phyloP scores from a whole-genome alignment of 805 yeast species.

The Candida koratica region DNA sequence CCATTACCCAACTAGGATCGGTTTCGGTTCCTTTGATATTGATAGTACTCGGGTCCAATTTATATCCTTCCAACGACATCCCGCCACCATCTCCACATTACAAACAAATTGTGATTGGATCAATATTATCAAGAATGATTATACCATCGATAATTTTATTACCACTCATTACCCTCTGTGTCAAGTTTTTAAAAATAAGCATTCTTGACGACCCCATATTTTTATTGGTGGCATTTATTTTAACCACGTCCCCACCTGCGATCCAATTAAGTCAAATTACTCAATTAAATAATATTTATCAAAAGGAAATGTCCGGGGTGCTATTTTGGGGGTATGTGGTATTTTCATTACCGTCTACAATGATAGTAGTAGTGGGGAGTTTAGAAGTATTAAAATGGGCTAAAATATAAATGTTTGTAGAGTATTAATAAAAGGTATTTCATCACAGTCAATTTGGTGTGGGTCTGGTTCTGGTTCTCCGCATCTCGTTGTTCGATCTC shows the following conservation, averaged over 20 bases:
- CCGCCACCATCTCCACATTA: conserved; percentile 65
- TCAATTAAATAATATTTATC: conserved; percentile 69
- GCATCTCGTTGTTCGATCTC: too few relatives aligned
- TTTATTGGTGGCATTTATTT: conserved; percentile 67
- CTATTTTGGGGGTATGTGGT: conserved; percentile 80
- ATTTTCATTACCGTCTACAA: conserved; percentile 72
- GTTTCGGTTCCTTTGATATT: conserved; percentile 76
- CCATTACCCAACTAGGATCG: conserved; percentile 63
- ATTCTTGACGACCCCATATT: conserved; percentile 80
- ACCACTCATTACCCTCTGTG: conserved; percentile 63
- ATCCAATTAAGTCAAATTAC: conserved; percentile 79
- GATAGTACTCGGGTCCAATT: conserved; percentile 74
- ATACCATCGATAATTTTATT: conserved; percentile 64
- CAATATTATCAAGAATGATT: conserved; percentile 74
- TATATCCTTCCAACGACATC: conserved; percentile 63
- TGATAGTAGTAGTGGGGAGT: conserved; percentile 64
- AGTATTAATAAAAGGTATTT: too few relatives aligned
- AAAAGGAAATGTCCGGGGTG: conserved; percentile 79
- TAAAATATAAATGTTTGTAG: too few relatives aligned
- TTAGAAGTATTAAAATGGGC: conserved; percentile 59
- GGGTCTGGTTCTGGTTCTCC: too few relatives aligned
- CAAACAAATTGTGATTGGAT: conserved; percentile 59
- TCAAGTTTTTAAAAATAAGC: conserved; percentile 59
- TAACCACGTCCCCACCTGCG: conserved; percentile 80
- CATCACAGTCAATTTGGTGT: too few relatives aligned